Evolutionary conservation across 495 filamentous ascomycete species (phyloP), one percentile per base, ranked within the genome.

Genomic region (Corynascus novoguineensis): DNA sequence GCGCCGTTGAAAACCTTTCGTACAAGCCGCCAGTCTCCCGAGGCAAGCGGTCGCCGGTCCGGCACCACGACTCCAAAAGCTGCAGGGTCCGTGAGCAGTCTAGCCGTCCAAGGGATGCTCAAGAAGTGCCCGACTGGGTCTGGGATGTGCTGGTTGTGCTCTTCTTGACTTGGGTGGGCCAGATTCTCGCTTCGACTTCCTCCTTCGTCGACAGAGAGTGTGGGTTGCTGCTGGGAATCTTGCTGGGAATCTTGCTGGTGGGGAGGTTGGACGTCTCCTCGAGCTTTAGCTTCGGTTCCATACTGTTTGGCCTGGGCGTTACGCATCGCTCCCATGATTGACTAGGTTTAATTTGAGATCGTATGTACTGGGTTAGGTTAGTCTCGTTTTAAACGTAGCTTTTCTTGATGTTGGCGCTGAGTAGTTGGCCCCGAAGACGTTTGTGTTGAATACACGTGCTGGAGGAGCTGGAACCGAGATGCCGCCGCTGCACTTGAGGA

Each of bases 61-160:
- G 42, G 21, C 9, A 64, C 51, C 38, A 52, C 25, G 24, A 54
- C 57, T 19, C 56, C 50, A 35, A 62, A 31, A 10, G 60, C 34
- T 8, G 27, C 27, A 10, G 62, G 62, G 54, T 64, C 65, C 12
- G 41, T 37, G 14, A 67, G 59, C 12, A 64, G 50, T 5, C 14
- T 21, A 1, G 57, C 57, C 32, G 57, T 22, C 62, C 60, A 64
- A 9, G 65, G 65, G 17, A 64, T 63, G 29, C 57, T 25, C 5
- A 40, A 28, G 58, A 67, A 67, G 55, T 67, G 62, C 11, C 54
- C 55, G 19, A 64, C 41, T 3, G 65, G 65, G 51, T 67, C 60
- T 7, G 47, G 15, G 49, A 63, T 44, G 34, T 34, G 46, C 31
- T 67, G 65, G 62, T 58, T 59, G 58, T 64, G 62, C n/a, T 15